phyloP scores from a whole-genome alignment of 2,329 filamentous ascomycete genomes.

The Corniculantispora saksenae region DNA sequence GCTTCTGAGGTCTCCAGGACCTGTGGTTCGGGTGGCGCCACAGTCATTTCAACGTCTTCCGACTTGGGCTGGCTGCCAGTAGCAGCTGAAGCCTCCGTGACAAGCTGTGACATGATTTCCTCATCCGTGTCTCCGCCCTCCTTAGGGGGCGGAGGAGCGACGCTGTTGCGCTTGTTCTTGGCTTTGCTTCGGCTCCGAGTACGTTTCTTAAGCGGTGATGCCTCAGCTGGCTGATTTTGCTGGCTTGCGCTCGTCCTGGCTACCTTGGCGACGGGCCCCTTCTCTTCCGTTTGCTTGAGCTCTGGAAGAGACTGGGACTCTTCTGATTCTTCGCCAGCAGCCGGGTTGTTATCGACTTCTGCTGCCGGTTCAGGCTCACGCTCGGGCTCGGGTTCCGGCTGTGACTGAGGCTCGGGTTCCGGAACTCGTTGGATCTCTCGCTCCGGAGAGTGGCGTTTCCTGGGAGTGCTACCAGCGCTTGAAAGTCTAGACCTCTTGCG shows the following conservation, averaged over 20 bases:
- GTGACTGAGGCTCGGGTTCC: background rate
- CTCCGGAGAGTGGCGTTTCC: conserved; percentile 7
- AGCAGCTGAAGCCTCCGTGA: conserved; percentile 42
- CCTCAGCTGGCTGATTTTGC: background rate
- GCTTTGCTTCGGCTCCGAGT: conserved; percentile 9
- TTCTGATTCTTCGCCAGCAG: conserved; percentile 3
- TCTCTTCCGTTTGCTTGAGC: background rate
- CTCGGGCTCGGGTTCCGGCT: background rate
- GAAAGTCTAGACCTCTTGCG: conserved; percentile 3
- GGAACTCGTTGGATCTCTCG: background rate
- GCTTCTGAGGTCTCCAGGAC: background rate
- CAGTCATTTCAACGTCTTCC: conserved; percentile 22
- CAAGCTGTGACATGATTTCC: conserved; percentile 43
- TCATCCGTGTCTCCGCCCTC: conserved; percentile 41
- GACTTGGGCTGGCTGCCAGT: conserved; percentile 34
- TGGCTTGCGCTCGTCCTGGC: conserved; percentile 2
- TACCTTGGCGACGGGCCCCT: background rate
- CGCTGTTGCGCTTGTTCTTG: conserved; percentile 8
- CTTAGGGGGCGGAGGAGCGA: background rate
- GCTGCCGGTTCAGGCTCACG: background rate
- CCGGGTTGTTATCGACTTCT: background rate
- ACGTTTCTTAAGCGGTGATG: background rate
- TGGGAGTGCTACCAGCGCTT: background rate
- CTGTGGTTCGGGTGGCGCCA: conserved; percentile 29
- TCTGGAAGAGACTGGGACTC: conserved; percentile 14